Evolutionary conservation across 257 asterid genomes (phyloP), one percentile per base, ranked within the genome.

Genomic region (Sherardia arvensis): DNA sequence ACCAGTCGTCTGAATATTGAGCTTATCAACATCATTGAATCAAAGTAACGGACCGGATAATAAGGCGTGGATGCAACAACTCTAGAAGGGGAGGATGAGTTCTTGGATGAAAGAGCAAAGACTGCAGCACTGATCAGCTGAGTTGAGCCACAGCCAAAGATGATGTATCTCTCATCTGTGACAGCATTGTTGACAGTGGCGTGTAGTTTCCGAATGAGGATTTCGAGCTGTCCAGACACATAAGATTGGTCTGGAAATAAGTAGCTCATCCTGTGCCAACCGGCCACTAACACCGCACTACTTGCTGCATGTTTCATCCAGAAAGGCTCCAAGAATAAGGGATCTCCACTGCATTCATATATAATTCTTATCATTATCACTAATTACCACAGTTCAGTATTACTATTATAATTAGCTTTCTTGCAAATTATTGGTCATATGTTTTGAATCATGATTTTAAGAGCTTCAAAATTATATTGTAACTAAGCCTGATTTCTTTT

Each of bases 201-300:
- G 49, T 90, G 97, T 11, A 83, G 53, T 38, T 28, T 60, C 7
- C 80, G 82, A 17, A 90, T 80, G 58, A 61, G 75, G 7, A 47
- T 57, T 4, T 72, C 79, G 15, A 90, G 91, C 58, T 77, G 72
- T 9, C 53, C 53, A 8, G 91, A 89, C 67, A 78, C 53, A 59
- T 0, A 5, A 8, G 80, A 22, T 0, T 30, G 5, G 27, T 70
- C 84, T 5, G 62, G 4, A 10, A 72, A 90, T 0, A 0, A 0
- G 59, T 90, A 87, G 67, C 95, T 79, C 97, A 90, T 87, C 68
- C 97, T 71, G 65, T 86, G 96, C 95, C 96, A 89, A 5, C 95
- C 96, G 36, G 91, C 27, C 3, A 86, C 36, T 2, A 87, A 9
- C 2, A 85, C 68, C 29, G 91, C 94, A 68, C 94, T 81, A 28